Evolutionary conservation across 371 early-diverging fungal species (phyloP).

Genomic region (Basidiobolus meristosporus): DNA sequence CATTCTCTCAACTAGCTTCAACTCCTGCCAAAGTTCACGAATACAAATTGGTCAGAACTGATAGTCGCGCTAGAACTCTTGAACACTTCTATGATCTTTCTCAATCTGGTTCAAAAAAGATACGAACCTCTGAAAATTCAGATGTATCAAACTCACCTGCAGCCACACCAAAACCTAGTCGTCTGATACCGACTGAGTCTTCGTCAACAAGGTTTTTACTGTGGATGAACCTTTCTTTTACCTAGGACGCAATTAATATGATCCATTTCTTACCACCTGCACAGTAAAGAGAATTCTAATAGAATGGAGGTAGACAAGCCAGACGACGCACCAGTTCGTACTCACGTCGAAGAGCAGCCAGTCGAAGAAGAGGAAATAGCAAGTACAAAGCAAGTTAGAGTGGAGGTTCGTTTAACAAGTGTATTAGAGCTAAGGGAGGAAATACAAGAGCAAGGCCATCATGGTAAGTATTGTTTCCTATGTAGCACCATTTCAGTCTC

Average conservation of each 20-base stretch:
- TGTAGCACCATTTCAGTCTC: background rate
- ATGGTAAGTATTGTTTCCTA: conserved; percentile 12
- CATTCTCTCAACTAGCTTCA: no score
- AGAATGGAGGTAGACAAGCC: no score
- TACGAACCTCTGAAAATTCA: background rate
- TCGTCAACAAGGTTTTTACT: no score
- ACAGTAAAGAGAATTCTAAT: no score
- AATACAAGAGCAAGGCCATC: conserved; percentile 30
- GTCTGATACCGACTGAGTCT: no score
- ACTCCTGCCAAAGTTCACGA: conserved; percentile 8
- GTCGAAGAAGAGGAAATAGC: background rate
- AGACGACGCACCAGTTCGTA: no score
- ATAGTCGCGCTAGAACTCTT: conserved; percentile 41
- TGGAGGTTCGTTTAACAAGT: conserved; percentile 57
- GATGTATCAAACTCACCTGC: background rate
- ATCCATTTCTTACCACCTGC: no score
- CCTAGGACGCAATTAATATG: no score
- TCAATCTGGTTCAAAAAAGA: no score
- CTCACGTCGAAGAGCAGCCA: conserved; percentile 4
- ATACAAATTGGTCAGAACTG: conserved; percentile 60
- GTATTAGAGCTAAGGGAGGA: conserved; percentile 56
- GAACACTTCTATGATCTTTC: conserved; percentile 35
- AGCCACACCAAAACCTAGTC: background rate
- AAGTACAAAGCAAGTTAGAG: conserved; percentile 9
- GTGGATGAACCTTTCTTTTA: no score